Evolutionary conservation across 2,329 filamentous ascomycete genomes (phyloP).

Genomic region (Hypomyces perniciosus): DNA sequence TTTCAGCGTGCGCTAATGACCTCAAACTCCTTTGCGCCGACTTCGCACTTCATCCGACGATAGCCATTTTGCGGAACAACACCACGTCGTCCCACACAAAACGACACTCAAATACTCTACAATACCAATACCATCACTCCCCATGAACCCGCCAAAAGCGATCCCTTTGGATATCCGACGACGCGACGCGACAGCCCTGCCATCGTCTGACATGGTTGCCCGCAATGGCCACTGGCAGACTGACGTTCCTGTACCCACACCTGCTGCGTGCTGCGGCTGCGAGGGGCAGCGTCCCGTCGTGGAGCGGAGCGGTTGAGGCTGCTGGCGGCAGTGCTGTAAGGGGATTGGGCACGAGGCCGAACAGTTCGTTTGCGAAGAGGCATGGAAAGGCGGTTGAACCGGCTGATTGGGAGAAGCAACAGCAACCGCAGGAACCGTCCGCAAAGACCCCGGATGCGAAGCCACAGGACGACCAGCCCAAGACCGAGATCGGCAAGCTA

Average conservation of each 20-base stretch:
- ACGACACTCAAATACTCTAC: not conserved
- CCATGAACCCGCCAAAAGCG: not conserved
- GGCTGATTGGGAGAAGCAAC: constrained; percentile 24
- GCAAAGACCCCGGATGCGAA: not conserved
- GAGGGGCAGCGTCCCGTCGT: constrained; percentile 9
- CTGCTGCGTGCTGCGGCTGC: constrained; percentile 48
- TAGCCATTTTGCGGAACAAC: constrained; percentile 8
- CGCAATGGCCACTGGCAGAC: constrained; percentile 54
- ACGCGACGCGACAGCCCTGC: not conserved
- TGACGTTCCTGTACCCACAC: constrained; percentile 65
- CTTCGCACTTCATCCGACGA: constrained; percentile 11
- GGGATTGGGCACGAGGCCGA: constrained; percentile 29
- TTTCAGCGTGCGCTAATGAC: not conserved
- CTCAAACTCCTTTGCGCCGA: not conserved
- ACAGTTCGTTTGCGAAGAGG: constrained; percentile 45
- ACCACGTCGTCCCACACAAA: constrained; percentile 3
- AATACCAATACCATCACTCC: not conserved
- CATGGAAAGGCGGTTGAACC: constrained; percentile 59
- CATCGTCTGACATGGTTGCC: not conserved
- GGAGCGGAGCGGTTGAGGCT: constrained; percentile 4
- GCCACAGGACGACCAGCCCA: not conserved
- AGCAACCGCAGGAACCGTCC: constrained; percentile 13
- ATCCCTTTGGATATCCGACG: not conserved
- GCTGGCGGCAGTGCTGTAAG: constrained; percentile 2
- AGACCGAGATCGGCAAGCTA: constrained; percentile 9